Evolutionary conservation across 305 asterid genomes (phyloP), one percentile per base, ranked within the genome.

Genomic region (Stenogyne calaminthoides): DNA sequence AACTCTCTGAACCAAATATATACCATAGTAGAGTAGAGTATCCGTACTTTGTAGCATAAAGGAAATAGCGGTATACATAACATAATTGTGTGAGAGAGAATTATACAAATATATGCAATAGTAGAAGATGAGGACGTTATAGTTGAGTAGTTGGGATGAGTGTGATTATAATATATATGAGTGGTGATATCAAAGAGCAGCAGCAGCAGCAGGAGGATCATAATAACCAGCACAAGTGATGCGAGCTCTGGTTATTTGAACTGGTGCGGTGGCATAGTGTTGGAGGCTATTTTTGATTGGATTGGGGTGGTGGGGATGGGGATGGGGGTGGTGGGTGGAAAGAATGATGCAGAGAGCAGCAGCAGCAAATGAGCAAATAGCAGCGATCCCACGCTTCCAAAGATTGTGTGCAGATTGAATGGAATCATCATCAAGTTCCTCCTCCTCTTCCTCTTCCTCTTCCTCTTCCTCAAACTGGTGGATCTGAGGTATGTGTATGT

Each of bases 341-440:
- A 84, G 46, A 62, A 92, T 44, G 79, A 93, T 78, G 85, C 89
- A 92, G 25, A 88, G 77, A 15, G 87, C 89, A 73, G 89, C 92
- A 69, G 89, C 81, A n/a, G 96, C 96, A 8, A 92, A 83, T 1
- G 96, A 83, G 74, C 94, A 90, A 67, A 92, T 83, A 15, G 96
- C 95, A 8, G 93, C 93, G 18, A 92, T 73, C 39, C 97, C 96
- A 25, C 95, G 79, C 71, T 87, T 92, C 91, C 95, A 80, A 76
- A 85, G 44, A 67, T 87, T 32, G 7, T 32, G 36, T 32, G 36
- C 36, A 25, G 29, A 25, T 32, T 32, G 36, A 25, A 25, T 32
- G 36, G 32, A 27, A 32, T 32, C 6, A 32, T 32, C 29, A 22
- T 29, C 34, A 29, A 29, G 5, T 29, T 25, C 10, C 14, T n/a